A percentile compares a stretch with the other conserved stretches of the same genome.
Conservation (phyloP, 805 yeast species). For the Candida maesae region DNA sequence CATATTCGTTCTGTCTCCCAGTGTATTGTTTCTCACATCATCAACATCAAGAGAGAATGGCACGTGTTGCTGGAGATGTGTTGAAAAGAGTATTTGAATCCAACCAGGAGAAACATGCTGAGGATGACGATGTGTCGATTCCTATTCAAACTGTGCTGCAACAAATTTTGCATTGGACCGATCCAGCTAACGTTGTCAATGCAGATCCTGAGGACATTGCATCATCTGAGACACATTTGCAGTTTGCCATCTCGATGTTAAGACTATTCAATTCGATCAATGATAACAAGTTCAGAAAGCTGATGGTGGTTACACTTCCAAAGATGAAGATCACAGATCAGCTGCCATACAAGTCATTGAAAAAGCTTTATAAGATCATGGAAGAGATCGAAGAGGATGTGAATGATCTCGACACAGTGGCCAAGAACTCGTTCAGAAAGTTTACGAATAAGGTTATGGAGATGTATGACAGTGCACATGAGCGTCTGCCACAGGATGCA, state of each 20-base stretch:
- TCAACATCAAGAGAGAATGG: slow-evolving; percentile 64
- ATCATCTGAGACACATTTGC: slow-evolving; percentile 49
- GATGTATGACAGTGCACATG: slow-evolving; percentile 19
- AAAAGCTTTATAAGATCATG: slow-evolving; percentile 26
- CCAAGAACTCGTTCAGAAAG: slow-evolving; percentile 33
- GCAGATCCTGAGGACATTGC: slow-evolving; percentile 37
- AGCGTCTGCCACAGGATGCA: slow-evolving; percentile 18
- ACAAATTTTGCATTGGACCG: slow-evolving; percentile 81
- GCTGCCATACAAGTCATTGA: slow-evolving; percentile 26
- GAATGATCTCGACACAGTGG: slow-evolving; percentile 28
- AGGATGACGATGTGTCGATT: slow-evolving; percentile 27
- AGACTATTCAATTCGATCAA: slow-evolving; percentile 44
- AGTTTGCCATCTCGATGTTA: slow-evolving; percentile 52
- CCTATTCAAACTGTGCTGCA: slow-evolving; percentile 55
- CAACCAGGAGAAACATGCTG: slow-evolving; percentile 40
- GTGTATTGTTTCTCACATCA: slow-evolving; percentile 78
- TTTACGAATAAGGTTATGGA: slow-evolving; percentile 24
- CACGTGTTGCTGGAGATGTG: slow-evolving; percentile 63
- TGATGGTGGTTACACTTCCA: slow-evolving; percentile 47
- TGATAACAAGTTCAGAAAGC: slow-evolving; percentile 49
- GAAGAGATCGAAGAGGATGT: slow-evolving; percentile 31
- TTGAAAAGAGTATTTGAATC: slow-evolving; percentile 51
- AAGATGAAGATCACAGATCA: slow-evolving; percentile 42
- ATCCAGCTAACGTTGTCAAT: slow-evolving; percentile 63
- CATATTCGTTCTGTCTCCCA: slow-evolving; percentile 82